Base-by-base conservation (phyloP, 306 rosid genomes). In the Cicer pinnatifidum region DNA sequence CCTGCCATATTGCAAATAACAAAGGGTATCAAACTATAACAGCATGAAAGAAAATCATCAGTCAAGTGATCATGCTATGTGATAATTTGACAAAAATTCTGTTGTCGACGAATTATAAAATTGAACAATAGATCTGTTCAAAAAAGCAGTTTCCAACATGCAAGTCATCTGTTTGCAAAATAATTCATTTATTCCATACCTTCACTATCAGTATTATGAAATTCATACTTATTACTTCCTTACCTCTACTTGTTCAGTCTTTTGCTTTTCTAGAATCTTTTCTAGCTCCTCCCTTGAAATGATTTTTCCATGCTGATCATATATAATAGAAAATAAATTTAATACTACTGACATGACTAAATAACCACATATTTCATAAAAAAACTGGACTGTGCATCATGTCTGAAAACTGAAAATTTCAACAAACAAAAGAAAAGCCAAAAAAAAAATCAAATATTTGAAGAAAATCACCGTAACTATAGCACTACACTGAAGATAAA, bases 211-310 rank as follows among this genome's bases (percentile, higher is more conserved):
- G 40, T 61, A 68, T 51, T 38, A 59, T 37, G 12, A 77, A 70
- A 12, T 69, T 54, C 51, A 71, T 43, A 61, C 19, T 38, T 52
- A 61, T 66, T 39, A 72, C 53, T 69, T 70, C 68, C 73, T 69
- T 86, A 94, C 99, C 96, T 89, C 89, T 41, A 87, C 62, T 80
- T 88, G 89, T 79, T 91, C 88, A 6, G 88, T 86, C 84, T 88
- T 89, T 70, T 89, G 91, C 67, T 86, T 86, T 0, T 86, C 90
- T 79, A 91, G 83, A 71, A 85, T 81, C 80, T 81, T 72, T 69
- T 94, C 82, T 48, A 94, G 88, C 81, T 94, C 99, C 74, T 88
- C 91, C 85, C 97, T 89, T 69, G 97, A 82, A 82, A 88, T 89
- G 84, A 94, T 72, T 82, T 89, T 88, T 47, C 95, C 94, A 17